Evolutionary conservation across 768 basidiomycete genomes (phyloP).

Genomic region (Termitomyces titanicus): DNA sequence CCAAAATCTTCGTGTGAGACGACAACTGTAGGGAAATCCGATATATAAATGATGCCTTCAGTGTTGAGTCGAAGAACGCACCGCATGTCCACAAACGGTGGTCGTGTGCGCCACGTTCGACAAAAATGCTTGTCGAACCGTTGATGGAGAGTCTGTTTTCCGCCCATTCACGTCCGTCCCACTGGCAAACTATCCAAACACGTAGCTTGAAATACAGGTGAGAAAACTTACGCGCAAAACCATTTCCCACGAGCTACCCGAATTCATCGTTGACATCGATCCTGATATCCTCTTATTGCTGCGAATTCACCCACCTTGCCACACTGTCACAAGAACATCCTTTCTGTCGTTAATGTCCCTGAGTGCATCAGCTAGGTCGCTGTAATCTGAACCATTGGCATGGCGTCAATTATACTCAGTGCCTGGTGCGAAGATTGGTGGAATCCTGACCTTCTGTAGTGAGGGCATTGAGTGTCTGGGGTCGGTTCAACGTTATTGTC

Average conservation of each 20-base stretch:
- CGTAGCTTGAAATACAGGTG: not conserved
- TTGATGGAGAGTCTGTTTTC: constrained; percentile 16
- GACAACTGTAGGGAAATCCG: constrained; percentile 49
- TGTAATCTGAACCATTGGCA: constrained; percentile 46
- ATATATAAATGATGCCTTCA: not conserved
- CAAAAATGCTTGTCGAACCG: constrained; percentile 45
- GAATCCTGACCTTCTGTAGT: constrained; percentile 40
- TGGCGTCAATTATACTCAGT: not conserved
- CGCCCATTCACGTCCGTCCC: constrained; percentile 53
- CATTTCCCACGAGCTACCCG: constrained; percentile 57
- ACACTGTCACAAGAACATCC: constrained; percentile 62
- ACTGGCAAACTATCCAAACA: constrained; percentile 26
- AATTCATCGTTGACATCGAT: not conserved
- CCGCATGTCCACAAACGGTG: constrained; percentile 63
- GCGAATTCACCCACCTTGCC: constrained; percentile 47
- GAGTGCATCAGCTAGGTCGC: constrained; percentile 53
- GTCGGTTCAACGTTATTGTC: constrained; percentile 64
- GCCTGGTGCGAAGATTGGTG: not conserved
- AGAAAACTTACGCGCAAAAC: constrained; percentile 64
- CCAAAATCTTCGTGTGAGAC: constrained; percentile 63
- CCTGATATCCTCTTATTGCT: not conserved
- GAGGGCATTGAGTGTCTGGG: constrained; percentile 57
- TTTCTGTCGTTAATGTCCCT: constrained; percentile 54
- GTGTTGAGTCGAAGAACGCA: constrained; percentile 24
- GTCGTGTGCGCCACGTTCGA: constrained; percentile 45